These are phyloP conservation scores for Astragalus glycyphyllos DNA, from an alignment of 306 rosid species.

Conservation along the genomic window DNA sequence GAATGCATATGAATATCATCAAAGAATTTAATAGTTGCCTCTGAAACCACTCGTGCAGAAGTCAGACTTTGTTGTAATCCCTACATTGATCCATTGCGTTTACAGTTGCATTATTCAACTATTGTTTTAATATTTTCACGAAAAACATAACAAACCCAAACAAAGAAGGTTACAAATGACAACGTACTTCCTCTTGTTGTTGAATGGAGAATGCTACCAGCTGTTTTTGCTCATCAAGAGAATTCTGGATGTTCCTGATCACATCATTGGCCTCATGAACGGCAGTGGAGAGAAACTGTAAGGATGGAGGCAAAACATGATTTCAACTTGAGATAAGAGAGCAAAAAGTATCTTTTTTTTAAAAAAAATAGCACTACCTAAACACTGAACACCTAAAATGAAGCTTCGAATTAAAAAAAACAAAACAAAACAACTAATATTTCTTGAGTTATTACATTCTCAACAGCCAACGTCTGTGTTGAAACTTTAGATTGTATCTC, in stretches of 20 bases:
- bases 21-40: slow-evolving; percentile 66
- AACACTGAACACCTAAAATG: background rate
- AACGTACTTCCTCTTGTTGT: slow-evolving; percentile 77
- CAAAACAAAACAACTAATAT: background rate
- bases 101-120: slow-evolving; percentile 35
- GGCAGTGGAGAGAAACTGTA: slow-evolving; percentile 72
- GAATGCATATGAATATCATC: slow-evolving; percentile 63
- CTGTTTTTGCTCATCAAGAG: slow-evolving; percentile 79
- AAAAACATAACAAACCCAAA: slow-evolving; percentile 11
- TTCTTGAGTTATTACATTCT: slow-evolving; percentile 55
- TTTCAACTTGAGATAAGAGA: slow-evolving; percentile 31
- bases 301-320: slow-evolving; percentile 27
- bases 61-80: slow-evolving; percentile 65
- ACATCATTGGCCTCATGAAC: slow-evolving; percentile 75
- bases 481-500: slow-evolving; percentile 61
- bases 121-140: slow-evolving; percentile 3
- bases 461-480: slow-evolving; percentile 65
- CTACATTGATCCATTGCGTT: slow-evolving; percentile 51
- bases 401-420: slow-evolving; percentile 7
- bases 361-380: background rate
- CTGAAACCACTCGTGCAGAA: slow-evolving; percentile 68
- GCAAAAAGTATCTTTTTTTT: background rate
- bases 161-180: background rate
- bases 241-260: slow-evolving; percentile 60
- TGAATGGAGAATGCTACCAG: slow-evolving; percentile 59